Evolutionary conservation across 2,329 filamentous ascomycete genomes (phyloP).

Genomic region (Paraconiothyrium sp.): DNA sequence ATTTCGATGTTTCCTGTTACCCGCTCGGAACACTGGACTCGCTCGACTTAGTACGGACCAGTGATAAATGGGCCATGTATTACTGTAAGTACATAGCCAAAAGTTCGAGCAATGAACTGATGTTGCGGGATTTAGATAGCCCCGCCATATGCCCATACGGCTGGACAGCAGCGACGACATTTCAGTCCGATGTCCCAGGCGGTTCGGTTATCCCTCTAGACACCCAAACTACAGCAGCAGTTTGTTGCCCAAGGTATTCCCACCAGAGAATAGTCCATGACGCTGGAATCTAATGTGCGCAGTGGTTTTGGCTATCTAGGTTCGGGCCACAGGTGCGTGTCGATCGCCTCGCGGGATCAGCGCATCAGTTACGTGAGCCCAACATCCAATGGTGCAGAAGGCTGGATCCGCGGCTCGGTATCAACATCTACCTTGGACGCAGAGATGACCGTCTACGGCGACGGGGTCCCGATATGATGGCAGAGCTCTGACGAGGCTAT

Average conservation of each 20-base stretch:
- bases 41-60: not conserved
- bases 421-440: not conserved
- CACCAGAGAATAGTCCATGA: no score
- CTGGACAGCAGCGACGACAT: not conserved
- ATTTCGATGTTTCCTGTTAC: conserved; percentile 3
- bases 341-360: not conserved
- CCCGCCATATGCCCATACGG: conserved; percentile 9
- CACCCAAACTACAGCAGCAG: not conserved
- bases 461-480: conserved; percentile 11
- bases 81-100: conserved; percentile 9
- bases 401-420: conserved; percentile 3
- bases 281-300: not conserved
- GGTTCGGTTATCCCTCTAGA: not conserved
- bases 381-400: not conserved
- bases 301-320: not conserved
- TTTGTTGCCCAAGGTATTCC: conserved; percentile 3
- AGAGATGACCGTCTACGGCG: not conserved
- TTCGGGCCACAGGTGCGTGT: conserved; percentile 2
- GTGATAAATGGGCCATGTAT: not conserved
- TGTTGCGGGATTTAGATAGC: not conserved
- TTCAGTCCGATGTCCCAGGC: not conserved
- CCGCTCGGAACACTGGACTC: not conserved
- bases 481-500: conserved; percentile 8
- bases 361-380: not conserved
- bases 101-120: no score